phyloP scores from a whole-genome alignment of 2,329 filamentous ascomycete species.

The Phaeosphaeria sp. region DNA sequence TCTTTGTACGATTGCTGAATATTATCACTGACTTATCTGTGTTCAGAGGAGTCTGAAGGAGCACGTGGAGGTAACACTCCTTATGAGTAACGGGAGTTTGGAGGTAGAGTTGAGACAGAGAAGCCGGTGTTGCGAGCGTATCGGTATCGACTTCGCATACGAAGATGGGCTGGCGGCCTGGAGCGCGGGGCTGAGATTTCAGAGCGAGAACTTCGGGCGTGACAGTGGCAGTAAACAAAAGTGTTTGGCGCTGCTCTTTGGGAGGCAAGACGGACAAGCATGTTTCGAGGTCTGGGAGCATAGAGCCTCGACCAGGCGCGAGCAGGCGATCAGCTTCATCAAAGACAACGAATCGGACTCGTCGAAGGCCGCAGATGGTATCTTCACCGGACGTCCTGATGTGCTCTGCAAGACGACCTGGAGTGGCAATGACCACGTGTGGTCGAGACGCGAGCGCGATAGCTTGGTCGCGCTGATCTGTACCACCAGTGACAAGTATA shows the following conservation, averaged over 20 bases:
- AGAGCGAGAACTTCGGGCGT: conserved; percentile 89
- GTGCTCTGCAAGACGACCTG: conserved; percentile 88
- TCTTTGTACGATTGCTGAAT: conserved; percentile 91
- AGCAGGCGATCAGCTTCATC: conserved; percentile 95
- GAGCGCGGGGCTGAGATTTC: conserved; percentile 77
- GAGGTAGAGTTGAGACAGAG: conserved; percentile 83
- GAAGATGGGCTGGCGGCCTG: conserved; percentile 78
- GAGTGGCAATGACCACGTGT: conserved; percentile 93
- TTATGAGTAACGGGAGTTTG: conserved; percentile 90
- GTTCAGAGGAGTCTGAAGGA: conserved; percentile 78
- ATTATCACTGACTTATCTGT: conserved; percentile 80
- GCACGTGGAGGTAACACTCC: conserved; percentile 91
- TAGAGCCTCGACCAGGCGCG: conserved; percentile 76
- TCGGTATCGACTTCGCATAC: conserved; percentile 85
- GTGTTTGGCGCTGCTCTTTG: conserved; percentile 81
- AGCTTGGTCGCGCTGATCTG: conserved; percentile 91
- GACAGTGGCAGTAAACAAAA: conserved; percentile 94
- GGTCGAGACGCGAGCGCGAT: conserved; percentile 81
- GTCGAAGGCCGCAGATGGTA: conserved; percentile 79
- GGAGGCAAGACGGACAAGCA: conserved; percentile 84
- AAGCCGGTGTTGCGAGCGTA: conserved; percentile 77
- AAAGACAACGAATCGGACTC: conserved; percentile 85
- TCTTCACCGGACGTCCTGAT: conserved; percentile 91
- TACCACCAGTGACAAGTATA: conserved; percentile 87
- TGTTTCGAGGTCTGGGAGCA: conserved; percentile 93